Conservation (phyloP, 2,329 filamentous ascomycete genomes). For the Claviceps pusilla region DNA sequence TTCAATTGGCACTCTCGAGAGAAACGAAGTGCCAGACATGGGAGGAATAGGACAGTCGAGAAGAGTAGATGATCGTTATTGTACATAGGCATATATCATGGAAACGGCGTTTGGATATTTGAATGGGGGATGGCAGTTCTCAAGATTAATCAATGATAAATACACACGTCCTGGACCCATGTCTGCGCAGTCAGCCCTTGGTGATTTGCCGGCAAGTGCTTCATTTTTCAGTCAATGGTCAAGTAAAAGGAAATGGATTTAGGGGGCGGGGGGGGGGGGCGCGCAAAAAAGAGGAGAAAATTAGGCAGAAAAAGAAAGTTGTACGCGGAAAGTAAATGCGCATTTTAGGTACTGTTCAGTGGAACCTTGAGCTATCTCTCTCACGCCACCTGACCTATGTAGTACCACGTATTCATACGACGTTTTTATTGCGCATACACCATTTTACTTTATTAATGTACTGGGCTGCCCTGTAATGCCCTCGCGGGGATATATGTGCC, state of each 20-base stretch:
- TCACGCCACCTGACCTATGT: background rate
- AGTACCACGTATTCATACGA: background rate
- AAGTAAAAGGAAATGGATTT: no score
- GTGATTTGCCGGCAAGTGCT: background rate
- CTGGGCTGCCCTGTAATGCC: no score
- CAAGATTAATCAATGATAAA: background rate
- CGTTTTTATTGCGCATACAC: no score
- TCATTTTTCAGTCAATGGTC: background rate
- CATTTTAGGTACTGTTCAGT: no score
- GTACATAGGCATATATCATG: constrained; percentile 14
- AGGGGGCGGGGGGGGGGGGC: no score
- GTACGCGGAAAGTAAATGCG: no score
- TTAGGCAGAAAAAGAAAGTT: no score
- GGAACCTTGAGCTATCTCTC: no score
- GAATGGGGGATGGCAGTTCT: background rate
- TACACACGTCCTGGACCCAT: background rate
- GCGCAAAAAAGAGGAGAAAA: no score
- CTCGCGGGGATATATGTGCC: no score
- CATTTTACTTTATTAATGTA: no score
- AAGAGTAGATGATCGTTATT: constrained; percentile 17
- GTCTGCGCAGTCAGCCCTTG: background rate
- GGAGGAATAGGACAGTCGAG: background rate
- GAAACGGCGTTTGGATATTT: constrained; percentile 6
- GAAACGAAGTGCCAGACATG: constrained; percentile 26
- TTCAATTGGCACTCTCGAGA: background rate